These are phyloP conservation scores for Naganishia vishniacii DNA, from an alignment of 768 basidiomycete genomes.

Conservation along the genomic window DNA sequence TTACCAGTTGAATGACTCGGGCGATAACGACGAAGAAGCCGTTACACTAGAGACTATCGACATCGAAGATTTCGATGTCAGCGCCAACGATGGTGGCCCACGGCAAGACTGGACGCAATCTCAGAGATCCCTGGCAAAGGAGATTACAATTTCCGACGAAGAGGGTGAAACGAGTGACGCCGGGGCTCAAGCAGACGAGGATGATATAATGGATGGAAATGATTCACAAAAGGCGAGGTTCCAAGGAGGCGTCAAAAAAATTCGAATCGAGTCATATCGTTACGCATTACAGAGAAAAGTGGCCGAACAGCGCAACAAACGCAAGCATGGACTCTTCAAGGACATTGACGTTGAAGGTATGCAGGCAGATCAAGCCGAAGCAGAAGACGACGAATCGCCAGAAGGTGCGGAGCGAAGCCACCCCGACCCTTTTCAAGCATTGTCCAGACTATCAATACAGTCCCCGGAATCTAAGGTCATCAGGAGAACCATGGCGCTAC, in stretches of 20 bases:
- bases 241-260: neutral
- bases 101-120: neutral
- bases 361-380: conserved; percentile 1
- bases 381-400: neutral
- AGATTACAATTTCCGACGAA: conserved; percentile 22
- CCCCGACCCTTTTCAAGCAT: conserved; percentile 15
- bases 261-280: conserved; percentile 22
- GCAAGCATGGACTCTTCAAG: neutral
- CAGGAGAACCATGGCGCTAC: conserved; percentile 23
- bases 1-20: neutral
- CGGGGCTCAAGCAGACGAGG: neutral
- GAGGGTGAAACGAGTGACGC: neutral
- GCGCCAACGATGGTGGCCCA: neutral
- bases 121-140: conserved; percentile 9
- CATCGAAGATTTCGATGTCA: neutral
- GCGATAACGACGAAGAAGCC: neutral
- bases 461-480: conserved; percentile 23
- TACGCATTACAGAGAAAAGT: conserved; percentile 12
- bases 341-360: neutral
- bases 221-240: neutral
- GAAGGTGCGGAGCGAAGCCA: neutral
- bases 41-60: conserved; percentile 4
- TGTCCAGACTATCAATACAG: conserved; percentile 17
- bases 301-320: neutral
- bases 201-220: neutral